These are phyloP conservation scores for Candida manassasensis DNA, from an alignment of 805 yeast species.

Conservation along the genomic window DNA sequence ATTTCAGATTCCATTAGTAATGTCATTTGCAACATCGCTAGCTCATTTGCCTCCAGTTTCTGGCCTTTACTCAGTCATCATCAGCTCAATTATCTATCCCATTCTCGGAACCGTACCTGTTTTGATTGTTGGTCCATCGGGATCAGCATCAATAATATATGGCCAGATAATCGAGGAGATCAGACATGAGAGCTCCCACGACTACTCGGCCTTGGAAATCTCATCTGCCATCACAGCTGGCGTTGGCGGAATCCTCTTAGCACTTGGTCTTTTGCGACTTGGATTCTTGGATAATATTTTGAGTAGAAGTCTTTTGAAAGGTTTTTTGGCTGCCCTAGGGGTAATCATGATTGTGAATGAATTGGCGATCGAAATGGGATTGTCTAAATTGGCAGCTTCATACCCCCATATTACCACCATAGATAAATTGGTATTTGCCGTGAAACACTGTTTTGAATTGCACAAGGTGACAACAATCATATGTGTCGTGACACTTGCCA, in stretches of 20 bases:
- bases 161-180: constrained; percentile 65
- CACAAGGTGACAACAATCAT: constrained; percentile 16
- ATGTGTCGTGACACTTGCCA: constrained; percentile 16
- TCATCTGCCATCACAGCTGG: constrained; percentile 61
- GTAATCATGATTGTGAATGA: constrained; percentile 63
- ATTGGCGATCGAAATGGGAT: constrained; percentile 46
- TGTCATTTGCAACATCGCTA: constrained; percentile 75
- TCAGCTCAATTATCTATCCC: constrained; percentile 76
- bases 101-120: constrained; percentile 82
- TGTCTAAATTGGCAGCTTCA: constrained; percentile 14
- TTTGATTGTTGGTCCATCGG: constrained; percentile 90
- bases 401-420: constrained; percentile 21
- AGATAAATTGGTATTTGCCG: constrained; percentile 16
- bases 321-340: constrained; percentile 85
- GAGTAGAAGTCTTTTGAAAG: constrained; percentile 71
- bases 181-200: constrained; percentile 26
- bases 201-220: constrained; percentile 45
- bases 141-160: constrained; percentile 76
- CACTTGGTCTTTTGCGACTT: constrained; percentile 65
- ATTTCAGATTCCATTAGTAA: constrained; percentile 40
- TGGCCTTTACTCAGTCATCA: constrained; percentile 71
- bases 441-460: constrained; percentile 8
- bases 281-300: constrained; percentile 81
- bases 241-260: constrained; percentile 63
- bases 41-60: constrained; percentile 80